Base-by-base conservation (phyloP, 2,329 filamentous ascomycete species). In the Aspergillus sp. region DNA sequence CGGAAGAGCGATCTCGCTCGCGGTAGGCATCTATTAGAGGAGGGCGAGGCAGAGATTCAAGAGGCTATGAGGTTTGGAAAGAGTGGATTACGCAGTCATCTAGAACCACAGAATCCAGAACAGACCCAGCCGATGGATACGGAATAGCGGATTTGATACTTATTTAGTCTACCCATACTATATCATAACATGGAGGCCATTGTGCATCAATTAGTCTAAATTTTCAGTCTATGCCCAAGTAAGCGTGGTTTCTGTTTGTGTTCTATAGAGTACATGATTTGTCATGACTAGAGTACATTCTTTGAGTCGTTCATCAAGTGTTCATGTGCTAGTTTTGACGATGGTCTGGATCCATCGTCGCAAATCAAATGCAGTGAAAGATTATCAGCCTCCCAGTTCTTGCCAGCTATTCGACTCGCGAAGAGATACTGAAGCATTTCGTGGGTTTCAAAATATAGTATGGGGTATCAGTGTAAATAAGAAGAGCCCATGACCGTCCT, bases 41-140 rank as follows among this genome's bases (percentile, higher is more conserved):
- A 79, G 64, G 77, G 74, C 14, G 76, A 78, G 60, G 74, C 70
- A 7, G 77, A 80, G 58, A 67, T 80, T 47, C 71, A 77, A 60
- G 72, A 74, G 58, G 77, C 77, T 19, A 75, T 79, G 76, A 71
- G 63, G 39, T 61, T 79, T 21, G 69, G 73, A 15, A 79, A 75
- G 56, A 73, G 74, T 50, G 76, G 77, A 4, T 57, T 79, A n/a
- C 68, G 68, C n/a, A 73, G 73, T 48, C 70, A 78, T 59, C 68
- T 78, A 59, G 72, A 76, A 37, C 55, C 64, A 14, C 35, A 31
- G 35, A 3, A n/a, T 23, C 17, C 27, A 12, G 46, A 48, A 27
- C 68, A 71, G 23, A 57, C 56, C 9, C 37, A 66, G 48, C 17
- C 41, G 39, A 23, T 55, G 41, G 54, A 53, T 45, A 19, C 53